These are phyloP conservation scores for Candida arabinofermentans DNA, from an alignment of 805 yeast species.

Conservation along the genomic window DNA sequence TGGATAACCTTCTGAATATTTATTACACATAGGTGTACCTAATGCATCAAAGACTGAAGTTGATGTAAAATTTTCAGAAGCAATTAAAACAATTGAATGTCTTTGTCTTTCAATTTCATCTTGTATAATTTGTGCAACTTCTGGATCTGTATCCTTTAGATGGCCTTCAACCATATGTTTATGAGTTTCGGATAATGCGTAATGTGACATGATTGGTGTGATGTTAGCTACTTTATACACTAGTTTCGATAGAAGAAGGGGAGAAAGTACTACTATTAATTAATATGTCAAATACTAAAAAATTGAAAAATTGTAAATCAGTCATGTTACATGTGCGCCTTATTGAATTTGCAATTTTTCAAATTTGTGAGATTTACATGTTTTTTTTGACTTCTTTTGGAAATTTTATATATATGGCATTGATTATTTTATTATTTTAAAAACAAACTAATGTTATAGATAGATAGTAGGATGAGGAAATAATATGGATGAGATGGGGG, in stretches of 20 bases:
- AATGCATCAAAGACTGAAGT: constrained; percentile 90
- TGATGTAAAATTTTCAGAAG: constrained; percentile 95
- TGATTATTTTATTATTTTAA: too few relatives aligned
- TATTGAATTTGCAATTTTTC: too few relatives aligned
- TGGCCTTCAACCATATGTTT: constrained; percentile 61
- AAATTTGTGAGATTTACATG: too few relatives aligned
- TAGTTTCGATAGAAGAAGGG: background rate
- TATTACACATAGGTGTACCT: constrained; percentile 96
- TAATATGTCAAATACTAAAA: too few relatives aligned
- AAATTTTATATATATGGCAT: constrained; percentile 3
- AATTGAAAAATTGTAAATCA: too few relatives aligned
- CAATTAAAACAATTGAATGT: constrained; percentile 87
- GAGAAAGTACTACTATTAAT: too few relatives aligned
- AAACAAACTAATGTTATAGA: constrained; percentile 2
- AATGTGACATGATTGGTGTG: constrained; percentile 24
- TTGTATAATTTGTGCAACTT: constrained; percentile 64
- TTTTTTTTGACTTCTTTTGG: too few relatives aligned
- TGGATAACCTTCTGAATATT: constrained; percentile 98
- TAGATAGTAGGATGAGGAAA: too few relatives aligned
- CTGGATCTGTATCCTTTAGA: constrained; percentile 69
- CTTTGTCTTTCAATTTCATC: constrained; percentile 86
- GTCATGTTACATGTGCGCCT: too few relatives aligned
- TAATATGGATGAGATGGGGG: too few relatives aligned
- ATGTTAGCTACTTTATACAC: constrained; percentile 7
- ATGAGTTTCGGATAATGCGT: constrained; percentile 68